These are phyloP conservation scores for rapeseed (Brassica napus) DNA, from an alignment of 345 rosid species.

Conservation along the genomic window DNA sequence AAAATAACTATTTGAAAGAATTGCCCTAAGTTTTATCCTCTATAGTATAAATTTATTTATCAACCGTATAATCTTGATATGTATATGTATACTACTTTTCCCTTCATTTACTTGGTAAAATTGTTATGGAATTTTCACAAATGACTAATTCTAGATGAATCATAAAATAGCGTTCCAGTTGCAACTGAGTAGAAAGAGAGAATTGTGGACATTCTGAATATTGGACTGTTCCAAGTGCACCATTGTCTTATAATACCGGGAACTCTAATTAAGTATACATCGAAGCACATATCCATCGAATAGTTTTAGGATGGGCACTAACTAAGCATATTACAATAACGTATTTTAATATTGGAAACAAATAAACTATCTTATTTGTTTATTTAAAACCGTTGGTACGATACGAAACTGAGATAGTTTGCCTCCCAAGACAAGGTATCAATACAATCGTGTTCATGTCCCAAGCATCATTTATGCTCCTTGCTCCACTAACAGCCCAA, in stretches of 20 bases:
- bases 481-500: slow-evolving; percentile 47
- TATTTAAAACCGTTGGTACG: neutral
- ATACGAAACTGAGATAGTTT: slow-evolving; percentile 48
- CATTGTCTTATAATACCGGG: neutral
- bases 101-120: neutral
- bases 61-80: neutral
- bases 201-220: neutral
- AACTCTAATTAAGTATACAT: neutral
- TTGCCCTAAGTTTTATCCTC: neutral
- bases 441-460: slow-evolving; percentile 61
- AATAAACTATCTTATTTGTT: neutral
- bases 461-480: slow-evolving; percentile 60
- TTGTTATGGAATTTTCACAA: neutral
- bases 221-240: neutral
- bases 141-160: neutral
- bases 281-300: neutral
- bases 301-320: neutral
- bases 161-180: neutral
- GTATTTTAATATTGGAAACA: neutral
- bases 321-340: neutral
- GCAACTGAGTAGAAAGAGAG: neutral
- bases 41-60: neutral
- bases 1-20: too few relatives aligned
- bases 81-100: neutral
- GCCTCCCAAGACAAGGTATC: slow-evolving; percentile 77